Conservation (phyloP, 176 grass and related monocot genomes). For the Metroxylon sagu region DNA sequence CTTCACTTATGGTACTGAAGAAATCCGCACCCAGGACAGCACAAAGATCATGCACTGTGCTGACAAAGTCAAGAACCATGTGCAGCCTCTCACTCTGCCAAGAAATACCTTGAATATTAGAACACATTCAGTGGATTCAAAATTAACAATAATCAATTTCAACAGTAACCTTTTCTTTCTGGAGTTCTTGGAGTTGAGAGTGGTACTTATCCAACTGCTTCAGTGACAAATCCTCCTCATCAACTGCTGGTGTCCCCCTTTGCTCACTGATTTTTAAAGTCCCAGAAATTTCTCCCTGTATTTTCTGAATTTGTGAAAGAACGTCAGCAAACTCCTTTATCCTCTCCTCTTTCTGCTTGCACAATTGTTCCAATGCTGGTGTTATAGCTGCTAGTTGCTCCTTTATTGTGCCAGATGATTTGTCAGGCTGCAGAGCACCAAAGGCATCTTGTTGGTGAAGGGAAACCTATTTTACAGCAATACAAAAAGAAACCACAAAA, state of each 20-base stretch:
- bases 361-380: constrained; percentile 60
- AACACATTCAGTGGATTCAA: neutral
- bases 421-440: constrained; percentile 48
- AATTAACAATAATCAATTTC: constrained; percentile 14
- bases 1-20: constrained; percentile 59
- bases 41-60: constrained; percentile 79
- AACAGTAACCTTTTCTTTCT: constrained; percentile 79
- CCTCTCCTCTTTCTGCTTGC: constrained; percentile 63
- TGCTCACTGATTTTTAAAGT: constrained; percentile 33
- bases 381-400: constrained; percentile 68
- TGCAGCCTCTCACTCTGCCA: constrained; percentile 70
- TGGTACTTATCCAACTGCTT: constrained; percentile 67
- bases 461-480: no score
- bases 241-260: constrained; percentile 28
- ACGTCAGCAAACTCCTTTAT: constrained; percentile 64
- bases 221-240: constrained; percentile 79
- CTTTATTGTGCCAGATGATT: constrained; percentile 83
- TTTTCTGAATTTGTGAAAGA: constrained; percentile 65
- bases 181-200: constrained; percentile 69
- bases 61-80: constrained; percentile 78
- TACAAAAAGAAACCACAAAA: no score
- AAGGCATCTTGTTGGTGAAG: neutral
- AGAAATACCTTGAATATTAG: constrained; percentile 2
- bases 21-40: constrained; percentile 78
- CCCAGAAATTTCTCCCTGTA: constrained; percentile 63